These are phyloP conservation scores for Myriosclerotinia duriaeana DNA, from an alignment of 2,329 filamentous ascomycete genomes.

Conservation along the genomic window DNA sequence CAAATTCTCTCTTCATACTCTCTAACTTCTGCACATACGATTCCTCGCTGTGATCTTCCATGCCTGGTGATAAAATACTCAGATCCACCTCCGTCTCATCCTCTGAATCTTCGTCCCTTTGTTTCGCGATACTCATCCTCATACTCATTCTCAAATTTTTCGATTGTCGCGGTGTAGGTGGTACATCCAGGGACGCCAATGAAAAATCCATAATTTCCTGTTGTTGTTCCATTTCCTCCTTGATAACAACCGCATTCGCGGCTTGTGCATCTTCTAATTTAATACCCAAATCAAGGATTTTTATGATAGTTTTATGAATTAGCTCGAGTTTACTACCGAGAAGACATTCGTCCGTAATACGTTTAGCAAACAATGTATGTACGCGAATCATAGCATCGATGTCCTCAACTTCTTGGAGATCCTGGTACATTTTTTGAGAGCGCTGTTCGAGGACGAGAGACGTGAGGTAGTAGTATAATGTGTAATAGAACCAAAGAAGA, in stretches of 20 bases:
- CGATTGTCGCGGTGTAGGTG: conserved; percentile 37
- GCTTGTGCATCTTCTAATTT: conserved; percentile 62
- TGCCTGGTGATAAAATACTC: conserved; percentile 43
- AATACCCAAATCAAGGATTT: conserved; percentile 72
- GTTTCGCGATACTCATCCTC: conserved; percentile 39
- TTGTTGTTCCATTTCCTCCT: conserved; percentile 31
- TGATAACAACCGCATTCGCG: conserved; percentile 36
- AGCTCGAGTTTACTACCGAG: conserved; percentile 66
- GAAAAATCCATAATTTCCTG: conserved; percentile 38
- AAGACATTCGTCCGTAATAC: conserved; percentile 66
- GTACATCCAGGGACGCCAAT: conserved; percentile 38
- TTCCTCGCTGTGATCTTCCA: conserved; percentile 33
- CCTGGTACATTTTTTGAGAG: conserved; percentile 54
- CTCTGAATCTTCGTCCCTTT: conserved; percentile 20
- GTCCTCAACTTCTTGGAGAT: conserved; percentile 63
- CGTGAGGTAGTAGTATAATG: conserved; percentile 72
- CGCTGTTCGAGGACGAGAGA: conserved; percentile 68
- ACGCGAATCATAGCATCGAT: conserved; percentile 77
- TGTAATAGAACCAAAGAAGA: conserved; percentile 75
- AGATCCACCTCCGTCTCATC: conserved; percentile 40
- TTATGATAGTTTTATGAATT: conserved; percentile 71
- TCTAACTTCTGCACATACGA: conserved; percentile 54
- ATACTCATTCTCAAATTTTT: conserved; percentile 26
- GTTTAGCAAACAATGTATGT: conserved; percentile 63
- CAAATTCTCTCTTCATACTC: conserved; percentile 62